Evolutionary conservation across 1,139 yeast genomes (phyloP), one percentile per base, ranked within the genome.

Genomic region (Insectozyma bohioensis): DNA sequence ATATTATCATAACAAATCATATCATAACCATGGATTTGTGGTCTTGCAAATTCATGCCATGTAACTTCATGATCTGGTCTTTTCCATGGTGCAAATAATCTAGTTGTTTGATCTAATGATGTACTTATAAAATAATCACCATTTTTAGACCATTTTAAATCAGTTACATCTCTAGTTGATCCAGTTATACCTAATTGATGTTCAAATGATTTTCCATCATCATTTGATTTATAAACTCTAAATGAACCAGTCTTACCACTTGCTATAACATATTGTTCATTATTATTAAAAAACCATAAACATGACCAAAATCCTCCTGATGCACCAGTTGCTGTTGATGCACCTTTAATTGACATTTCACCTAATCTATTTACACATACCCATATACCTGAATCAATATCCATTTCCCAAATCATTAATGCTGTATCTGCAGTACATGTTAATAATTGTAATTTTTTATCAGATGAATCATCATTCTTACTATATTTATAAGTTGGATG

Each of bases 21-120:
- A 54, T 94, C 97, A 53, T 87, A 94, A 9, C 99, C 99, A 56
- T 94, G 99, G 43, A 94, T 92, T 55, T 94, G 99, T 0, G 98
- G 98, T 47, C 99, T 74, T 1, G 96, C 87, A 56, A 92, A 80
- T 54, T 94, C 99, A 53, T 82, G 85, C 95, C 95, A 88, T 1
- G 78, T 64, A n/a, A 39, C 36, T 3, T 26, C 27, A 3, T 41
- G 34, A 37, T 68, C 58, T 6, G 62, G 54, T 6, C 45, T 46
- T 4, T 46, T 48, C 84, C 86, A 81, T 13, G 75, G 76, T 0
- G 95, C 81, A 58, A 72, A 82, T 16, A 94, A 57, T 51, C 98
- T 71, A 0, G 98, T 86, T 0, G 98, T 92, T 60, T 94, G 98
- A 54, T 94, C 99, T 32, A 86, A 61, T 0, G 95, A 72, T 0